These are phyloP conservation scores for Xylaria sp. DNA, from an alignment of 2,329 filamentous ascomycete species.

Conservation along the genomic window DNA sequence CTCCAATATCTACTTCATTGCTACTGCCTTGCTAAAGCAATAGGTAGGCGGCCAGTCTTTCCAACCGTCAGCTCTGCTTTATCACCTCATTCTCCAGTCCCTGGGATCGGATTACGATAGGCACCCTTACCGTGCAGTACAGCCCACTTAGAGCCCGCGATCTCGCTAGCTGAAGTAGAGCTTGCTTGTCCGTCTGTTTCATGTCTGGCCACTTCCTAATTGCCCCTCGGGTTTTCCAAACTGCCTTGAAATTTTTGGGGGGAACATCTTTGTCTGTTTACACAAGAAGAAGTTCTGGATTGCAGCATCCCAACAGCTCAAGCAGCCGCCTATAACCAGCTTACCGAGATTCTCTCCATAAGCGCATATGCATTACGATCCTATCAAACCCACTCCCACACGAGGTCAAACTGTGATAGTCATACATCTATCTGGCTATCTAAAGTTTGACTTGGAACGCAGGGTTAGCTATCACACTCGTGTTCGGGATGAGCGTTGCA, in stretches of 20 bases:
- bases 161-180: neutral
- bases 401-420: constrained; percentile 1
- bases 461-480: neutral
- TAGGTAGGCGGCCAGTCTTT: neutral
- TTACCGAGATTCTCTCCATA: neutral
- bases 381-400: neutral
- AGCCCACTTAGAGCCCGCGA: neutral
- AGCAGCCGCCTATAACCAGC: neutral
- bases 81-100: neutral
- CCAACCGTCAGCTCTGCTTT: neutral
- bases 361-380: constrained; percentile 5
- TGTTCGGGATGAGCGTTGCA: constrained; percentile 2
- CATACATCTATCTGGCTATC: neutral
- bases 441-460: constrained; percentile 4
- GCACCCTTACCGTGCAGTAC: neutral
- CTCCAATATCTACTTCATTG: neutral
- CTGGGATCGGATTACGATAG: neutral
- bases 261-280: neutral
- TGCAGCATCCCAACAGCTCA: too few relatives aligned
- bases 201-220: neutral
- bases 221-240: neutral
- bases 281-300: neutral
- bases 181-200: neutral
- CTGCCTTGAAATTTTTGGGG: neutral
- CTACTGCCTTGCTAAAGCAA: neutral